These are phyloP conservation scores for Pseudotsuga menziesii DNA, from an alignment of 75 land plant species.

Conservation along the genomic window DNA sequence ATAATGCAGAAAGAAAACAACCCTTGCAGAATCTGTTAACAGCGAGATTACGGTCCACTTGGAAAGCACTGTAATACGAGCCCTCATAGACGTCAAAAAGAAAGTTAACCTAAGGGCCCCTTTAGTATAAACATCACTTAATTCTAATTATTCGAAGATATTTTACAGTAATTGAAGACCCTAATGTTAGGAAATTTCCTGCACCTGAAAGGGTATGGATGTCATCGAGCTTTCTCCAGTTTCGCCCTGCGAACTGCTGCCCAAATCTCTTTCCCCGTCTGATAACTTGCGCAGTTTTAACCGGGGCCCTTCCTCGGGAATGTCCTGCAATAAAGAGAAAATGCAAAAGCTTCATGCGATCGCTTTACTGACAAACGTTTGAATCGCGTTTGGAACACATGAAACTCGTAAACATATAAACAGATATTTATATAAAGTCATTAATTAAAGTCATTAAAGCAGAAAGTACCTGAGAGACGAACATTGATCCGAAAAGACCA, in stretches of 20 bases:
- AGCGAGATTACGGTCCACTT: too few species aligned
- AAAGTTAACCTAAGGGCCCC: too few species aligned
- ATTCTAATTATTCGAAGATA: too few species aligned
- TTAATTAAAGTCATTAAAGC: neutral
- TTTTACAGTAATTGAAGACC: too few species aligned
- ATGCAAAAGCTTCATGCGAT: neutral
- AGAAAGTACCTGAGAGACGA: conserved; percentile 19
- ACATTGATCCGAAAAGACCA: conserved; percentile 44
- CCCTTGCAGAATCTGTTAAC: too few species aligned
- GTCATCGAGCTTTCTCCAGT: conserved; percentile 37
- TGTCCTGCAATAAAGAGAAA: conserved; percentile 4
- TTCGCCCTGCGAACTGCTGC: conserved; percentile 22
- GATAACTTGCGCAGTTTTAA: conserved; percentile 14
- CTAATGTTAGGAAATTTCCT: too few species aligned
- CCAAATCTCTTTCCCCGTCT: conserved; percentile 13
- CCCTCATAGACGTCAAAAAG: too few species aligned
- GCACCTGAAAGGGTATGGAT: conserved; percentile 48
- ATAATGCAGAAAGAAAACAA: too few species aligned
- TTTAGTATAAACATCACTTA: too few species aligned
- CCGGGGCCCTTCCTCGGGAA: conserved; percentile 4
- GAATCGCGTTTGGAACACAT: neutral
- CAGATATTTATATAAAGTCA: neutral
- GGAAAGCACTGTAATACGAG: too few species aligned
- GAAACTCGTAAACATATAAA: neutral
- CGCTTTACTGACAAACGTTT: neutral